These are phyloP conservation scores for Candida vaughaniae DNA, from an alignment of 805 yeast genomes.

Conservation along the genomic window DNA sequence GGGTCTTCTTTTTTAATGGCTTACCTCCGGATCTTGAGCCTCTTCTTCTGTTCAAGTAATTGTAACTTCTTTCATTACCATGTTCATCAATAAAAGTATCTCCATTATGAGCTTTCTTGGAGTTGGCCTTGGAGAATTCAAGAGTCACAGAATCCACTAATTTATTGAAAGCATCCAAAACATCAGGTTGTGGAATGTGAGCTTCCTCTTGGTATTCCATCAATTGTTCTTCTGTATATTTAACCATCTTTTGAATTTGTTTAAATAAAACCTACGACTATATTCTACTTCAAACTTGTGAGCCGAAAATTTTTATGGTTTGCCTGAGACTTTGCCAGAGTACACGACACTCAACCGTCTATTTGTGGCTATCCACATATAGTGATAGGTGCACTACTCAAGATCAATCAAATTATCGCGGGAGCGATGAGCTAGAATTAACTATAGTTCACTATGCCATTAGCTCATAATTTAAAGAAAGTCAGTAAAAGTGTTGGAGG, in stretches of 20 bases:
- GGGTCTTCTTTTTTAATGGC: constrained; percentile 55
- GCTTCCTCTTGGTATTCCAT: constrained; percentile 56
- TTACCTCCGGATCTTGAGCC: constrained; percentile 53
- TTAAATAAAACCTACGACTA: too few species aligned
- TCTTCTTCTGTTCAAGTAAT: constrained; percentile 58
- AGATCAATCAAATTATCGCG: too few species aligned
- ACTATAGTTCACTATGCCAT: constrained; percentile 59
- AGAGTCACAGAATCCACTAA: constrained; percentile 62
- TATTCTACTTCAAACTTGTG: too few species aligned
- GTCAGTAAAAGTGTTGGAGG: constrained; percentile 59
- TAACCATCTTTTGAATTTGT: too few species aligned
- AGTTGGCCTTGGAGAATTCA: constrained; percentile 34
- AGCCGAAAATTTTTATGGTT: too few species aligned
- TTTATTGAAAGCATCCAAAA: constrained; percentile 61
- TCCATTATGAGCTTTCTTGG: constrained; percentile 31
- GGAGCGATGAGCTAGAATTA: too few species aligned
- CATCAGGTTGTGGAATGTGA: constrained; percentile 59
- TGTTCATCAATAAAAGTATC: constrained; percentile 46
- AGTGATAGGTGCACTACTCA: too few species aligned
- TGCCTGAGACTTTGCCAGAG: too few species aligned
- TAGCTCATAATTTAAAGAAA: constrained; percentile 64
- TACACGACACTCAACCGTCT: too few species aligned
- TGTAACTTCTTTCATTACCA: constrained; percentile 46
- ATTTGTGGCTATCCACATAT: too few species aligned
- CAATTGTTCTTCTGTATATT: constrained; percentile 73